Evolutionary conservation across 768 basidiomycete genomes (phyloP).

Genomic region (Fomitopsis serialis): DNA sequence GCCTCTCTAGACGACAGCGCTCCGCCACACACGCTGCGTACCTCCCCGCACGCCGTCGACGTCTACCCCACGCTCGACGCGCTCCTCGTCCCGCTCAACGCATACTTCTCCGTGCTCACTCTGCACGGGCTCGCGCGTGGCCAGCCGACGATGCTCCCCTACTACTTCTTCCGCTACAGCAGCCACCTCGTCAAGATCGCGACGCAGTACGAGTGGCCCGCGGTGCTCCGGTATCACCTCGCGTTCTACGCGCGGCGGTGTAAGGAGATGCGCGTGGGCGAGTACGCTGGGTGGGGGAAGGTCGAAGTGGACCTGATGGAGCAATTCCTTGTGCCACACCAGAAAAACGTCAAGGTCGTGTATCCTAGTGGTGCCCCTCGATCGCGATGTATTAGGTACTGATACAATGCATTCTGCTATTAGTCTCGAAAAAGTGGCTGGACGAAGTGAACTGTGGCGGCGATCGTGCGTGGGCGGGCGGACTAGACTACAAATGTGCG

Average conservation of each 20-base stretch:
- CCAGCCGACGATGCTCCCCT: slow-evolving; percentile 18
- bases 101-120: slow-evolving; percentile 24
- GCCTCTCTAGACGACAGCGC: slow-evolving; percentile 18
- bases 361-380: slow-evolving; percentile 5
- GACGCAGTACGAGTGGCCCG: slow-evolving; percentile 24
- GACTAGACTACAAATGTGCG: slow-evolving; percentile 8
- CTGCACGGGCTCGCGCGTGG: slow-evolving; percentile 19
- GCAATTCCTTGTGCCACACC: slow-evolving; percentile 22
- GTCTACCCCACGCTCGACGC: slow-evolving; percentile 23
- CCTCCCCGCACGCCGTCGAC: slow-evolving; percentile 18
- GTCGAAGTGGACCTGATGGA: slow-evolving; percentile 26
- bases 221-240: slow-evolving; percentile 22
- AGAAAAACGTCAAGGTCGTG: slow-evolving; percentile 18
- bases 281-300: slow-evolving; percentile 22
- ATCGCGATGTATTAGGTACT: slow-evolving; percentile 12
- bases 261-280: slow-evolving; percentile 23
- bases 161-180: slow-evolving; percentile 25
- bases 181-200: slow-evolving; percentile 25
- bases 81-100: slow-evolving; percentile 23
- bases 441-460: neutral
- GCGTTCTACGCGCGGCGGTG: slow-evolving; percentile 22
- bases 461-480: neutral
- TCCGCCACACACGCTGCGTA: slow-evolving; percentile 12
- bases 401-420: slow-evolving; percentile 2
- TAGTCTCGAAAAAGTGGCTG: slow-evolving; percentile 2